Evolutionary conservation across 495 filamentous ascomycete species (phyloP).

Genomic region (Immersiella caudata): DNA sequence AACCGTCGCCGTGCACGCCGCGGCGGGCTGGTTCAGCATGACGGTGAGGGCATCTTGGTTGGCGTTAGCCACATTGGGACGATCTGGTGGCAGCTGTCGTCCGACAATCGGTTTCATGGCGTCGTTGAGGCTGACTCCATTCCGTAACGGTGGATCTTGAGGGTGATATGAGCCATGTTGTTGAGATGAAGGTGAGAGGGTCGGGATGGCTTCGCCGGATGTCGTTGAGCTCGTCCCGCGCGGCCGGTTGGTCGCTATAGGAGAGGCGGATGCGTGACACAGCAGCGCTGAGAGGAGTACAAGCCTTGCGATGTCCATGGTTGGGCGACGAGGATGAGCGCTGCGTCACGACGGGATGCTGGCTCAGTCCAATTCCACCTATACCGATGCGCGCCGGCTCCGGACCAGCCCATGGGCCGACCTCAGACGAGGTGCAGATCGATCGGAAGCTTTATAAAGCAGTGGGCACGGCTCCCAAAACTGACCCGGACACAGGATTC

Average conservation of each 20-base stretch:
- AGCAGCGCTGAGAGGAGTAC: constrained; percentile 24
- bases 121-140: not conserved
- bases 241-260: constrained; percentile 11
- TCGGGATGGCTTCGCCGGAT: not conserved
- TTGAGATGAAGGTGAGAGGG: not conserved
- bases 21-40: constrained; percentile 4
- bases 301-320: constrained; percentile 27
- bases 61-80: not conserved
- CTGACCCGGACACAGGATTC: constrained; percentile 24
- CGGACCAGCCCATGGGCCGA: constrained; percentile 24
- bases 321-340: constrained; percentile 11
- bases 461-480: constrained; percentile 16
- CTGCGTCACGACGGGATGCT: constrained; percentile 16
- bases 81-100: not conserved
- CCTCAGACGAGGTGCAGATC: constrained; percentile 12
- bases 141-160: not conserved
- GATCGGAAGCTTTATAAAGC: constrained; percentile 27
- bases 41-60: not conserved
- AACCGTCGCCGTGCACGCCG: constrained; percentile 36
- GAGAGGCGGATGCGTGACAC: constrained; percentile 22
- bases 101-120: constrained; percentile 9
- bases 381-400: constrained; percentile 28
- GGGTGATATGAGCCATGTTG: constrained; percentile 1
- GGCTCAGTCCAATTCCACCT: constrained; percentile 21
- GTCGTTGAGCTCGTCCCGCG: not conserved